These are phyloP conservation scores for Thalassiosira livingstoniorum DNA, from an alignment of 352 stramenopile species.

Conservation along the genomic window DNA sequence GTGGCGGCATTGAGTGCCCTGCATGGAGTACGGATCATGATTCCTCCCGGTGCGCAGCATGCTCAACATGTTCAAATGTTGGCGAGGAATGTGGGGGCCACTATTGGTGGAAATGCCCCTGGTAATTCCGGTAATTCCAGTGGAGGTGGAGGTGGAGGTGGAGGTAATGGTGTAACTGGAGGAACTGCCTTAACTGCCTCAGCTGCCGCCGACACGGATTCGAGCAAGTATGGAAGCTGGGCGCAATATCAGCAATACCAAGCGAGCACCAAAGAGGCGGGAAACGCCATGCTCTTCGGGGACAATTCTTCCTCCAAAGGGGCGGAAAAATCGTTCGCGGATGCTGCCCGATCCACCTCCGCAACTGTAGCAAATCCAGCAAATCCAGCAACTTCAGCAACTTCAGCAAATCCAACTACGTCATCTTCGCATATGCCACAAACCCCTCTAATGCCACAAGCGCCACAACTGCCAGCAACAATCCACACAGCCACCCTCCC, in stretches of 20 bases:
- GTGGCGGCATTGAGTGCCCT: slow-evolving; percentile 66
- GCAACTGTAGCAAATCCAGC: neutral
- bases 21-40: slow-evolving; percentile 73
- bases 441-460: neutral
- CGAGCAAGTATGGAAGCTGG: no score
- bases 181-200: no score
- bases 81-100: no score
- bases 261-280: no score
- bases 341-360: neutral
- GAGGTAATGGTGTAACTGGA: neutral
- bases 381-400: neutral
- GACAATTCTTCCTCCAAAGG: no score
- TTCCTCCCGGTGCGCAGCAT: slow-evolving; percentile 69
- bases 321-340: no score
- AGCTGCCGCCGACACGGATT: no score
- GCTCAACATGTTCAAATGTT: no score
- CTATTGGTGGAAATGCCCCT: no score
- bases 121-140: neutral
- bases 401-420: neutral
- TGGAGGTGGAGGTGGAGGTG: neutral
- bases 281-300: slow-evolving; percentile 42
- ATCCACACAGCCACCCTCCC: neutral
- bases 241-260: no score
- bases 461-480: neutral
- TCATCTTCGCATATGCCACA: neutral